These are phyloP conservation scores for Scheffersomyces lignicola DNA, from an alignment of 1,139 yeast species.

Conservation along the genomic window DNA sequence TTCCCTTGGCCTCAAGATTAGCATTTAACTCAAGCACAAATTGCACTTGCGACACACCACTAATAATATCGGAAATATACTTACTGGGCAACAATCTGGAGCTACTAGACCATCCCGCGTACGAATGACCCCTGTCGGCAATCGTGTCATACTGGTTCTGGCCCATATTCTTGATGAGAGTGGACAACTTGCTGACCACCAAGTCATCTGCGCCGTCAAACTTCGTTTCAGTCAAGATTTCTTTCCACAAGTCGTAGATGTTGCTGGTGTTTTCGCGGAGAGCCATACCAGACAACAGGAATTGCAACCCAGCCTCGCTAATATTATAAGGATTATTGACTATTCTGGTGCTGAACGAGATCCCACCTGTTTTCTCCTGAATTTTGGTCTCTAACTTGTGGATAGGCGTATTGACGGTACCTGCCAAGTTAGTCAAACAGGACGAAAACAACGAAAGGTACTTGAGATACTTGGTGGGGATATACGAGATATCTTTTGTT, in stretches of 20 bases:
- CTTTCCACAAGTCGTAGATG: constrained; percentile 66
- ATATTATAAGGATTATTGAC: constrained; percentile 57
- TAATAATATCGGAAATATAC: constrained; percentile 59
- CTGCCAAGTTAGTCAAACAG: constrained; percentile 77
- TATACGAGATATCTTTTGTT: constrained; percentile 49
- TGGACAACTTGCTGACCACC: constrained; percentile 68
- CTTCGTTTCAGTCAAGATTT: constrained; percentile 68
- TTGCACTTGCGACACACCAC: constrained; percentile 76
- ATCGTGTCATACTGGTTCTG: constrained; percentile 77
- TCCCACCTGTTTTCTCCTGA: constrained; percentile 82
- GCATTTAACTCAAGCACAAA: constrained; percentile 63
- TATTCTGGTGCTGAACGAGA: constrained; percentile 58
- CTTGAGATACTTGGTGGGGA: constrained; percentile 63
- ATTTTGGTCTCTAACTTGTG: constrained; percentile 85
- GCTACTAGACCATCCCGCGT: constrained; percentile 69
- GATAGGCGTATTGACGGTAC: constrained; percentile 69
- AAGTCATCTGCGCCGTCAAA: constrained; percentile 43
- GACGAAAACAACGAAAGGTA: constrained; percentile 77
- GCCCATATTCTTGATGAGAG: constrained; percentile 70
- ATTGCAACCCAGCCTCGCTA: constrained; percentile 44
- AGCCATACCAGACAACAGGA: constrained; percentile 66
- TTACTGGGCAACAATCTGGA: constrained; percentile 64
- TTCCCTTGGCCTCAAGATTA: constrained; percentile 51
- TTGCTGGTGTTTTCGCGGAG: constrained; percentile 62
- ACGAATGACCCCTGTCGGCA: constrained; percentile 88